Conservation (phyloP, 2,329 filamentous ascomycete species). For the Ophiognomonia clavigignenti-juglandacearum region DNA sequence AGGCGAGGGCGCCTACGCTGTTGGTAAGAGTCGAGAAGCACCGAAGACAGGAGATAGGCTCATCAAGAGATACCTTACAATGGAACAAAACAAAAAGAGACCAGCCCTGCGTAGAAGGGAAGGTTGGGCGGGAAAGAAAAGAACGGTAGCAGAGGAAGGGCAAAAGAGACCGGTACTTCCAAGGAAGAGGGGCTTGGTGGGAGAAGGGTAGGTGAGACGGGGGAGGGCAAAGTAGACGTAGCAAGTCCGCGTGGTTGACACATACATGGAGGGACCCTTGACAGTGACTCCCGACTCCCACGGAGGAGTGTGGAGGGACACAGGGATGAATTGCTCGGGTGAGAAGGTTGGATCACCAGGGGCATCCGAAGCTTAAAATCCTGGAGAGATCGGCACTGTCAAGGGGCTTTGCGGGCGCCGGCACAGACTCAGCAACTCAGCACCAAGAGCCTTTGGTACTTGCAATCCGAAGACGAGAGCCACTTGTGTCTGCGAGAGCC, state of each 20-base stretch:
- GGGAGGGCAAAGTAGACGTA: constrained; percentile 11
- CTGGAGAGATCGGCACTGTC: constrained; percentile 2
- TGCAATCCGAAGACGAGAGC: too few species aligned
- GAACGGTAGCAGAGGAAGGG: neutral
- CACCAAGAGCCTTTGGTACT: neutral
- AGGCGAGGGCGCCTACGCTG: neutral
- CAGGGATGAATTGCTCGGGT: too few species aligned
- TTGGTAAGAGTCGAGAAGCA: neutral
- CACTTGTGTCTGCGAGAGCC: too few species aligned
- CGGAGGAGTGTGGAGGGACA: too few species aligned
- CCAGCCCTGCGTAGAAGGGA: constrained; percentile 14
- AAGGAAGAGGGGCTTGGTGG: constrained; percentile 9
- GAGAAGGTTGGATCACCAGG: constrained; percentile 12
- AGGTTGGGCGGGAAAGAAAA: neutral
- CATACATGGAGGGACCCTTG: neutral
- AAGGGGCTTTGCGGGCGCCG: neutral
- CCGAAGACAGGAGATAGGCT: neutral
- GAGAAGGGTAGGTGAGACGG: constrained; percentile 4
- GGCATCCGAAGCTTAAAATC: constrained; percentile 8
- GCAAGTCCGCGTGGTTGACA: constrained; percentile 5
- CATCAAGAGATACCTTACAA: neutral
- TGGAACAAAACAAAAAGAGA: constrained; percentile 5
- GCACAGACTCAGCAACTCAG: neutral
- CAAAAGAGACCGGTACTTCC: too few species aligned
- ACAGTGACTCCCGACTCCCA: too few species aligned